Conservation (phyloP, 306 rosid species). For the Malus sieversii region DNA sequence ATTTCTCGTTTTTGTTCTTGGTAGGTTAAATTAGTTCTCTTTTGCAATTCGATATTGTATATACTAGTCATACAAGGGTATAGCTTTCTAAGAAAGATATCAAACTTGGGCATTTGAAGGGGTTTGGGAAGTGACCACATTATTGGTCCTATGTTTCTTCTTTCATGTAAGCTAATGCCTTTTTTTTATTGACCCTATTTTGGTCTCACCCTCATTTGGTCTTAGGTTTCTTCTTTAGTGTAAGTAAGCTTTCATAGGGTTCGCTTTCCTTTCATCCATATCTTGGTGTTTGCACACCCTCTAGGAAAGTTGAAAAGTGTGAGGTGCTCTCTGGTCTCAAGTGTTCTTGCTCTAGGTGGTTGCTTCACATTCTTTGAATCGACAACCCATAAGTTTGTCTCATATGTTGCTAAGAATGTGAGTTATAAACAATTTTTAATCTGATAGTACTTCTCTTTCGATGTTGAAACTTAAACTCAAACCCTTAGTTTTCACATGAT, state of each 20-base stretch:
- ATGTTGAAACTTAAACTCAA: too few relatives aligned
- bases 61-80: background rate
- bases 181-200: background rate
- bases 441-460: too few relatives aligned
- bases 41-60: background rate
- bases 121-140: background rate
- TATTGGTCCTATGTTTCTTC: background rate
- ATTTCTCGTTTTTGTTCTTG: too few relatives aligned
- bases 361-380: background rate
- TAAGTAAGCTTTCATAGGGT: background rate
- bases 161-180: background rate
- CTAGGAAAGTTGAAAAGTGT: background rate
- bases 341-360: background rate
- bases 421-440: too few relatives aligned
- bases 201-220: background rate
- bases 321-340: background rate
- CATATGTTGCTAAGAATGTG: too few relatives aligned
- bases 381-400: too few relatives aligned
- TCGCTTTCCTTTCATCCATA: background rate
- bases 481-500: too few relatives aligned
- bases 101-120: background rate
- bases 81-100: background rate
- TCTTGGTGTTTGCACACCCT: background rate
- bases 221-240: background rate
- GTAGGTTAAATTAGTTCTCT: background rate